Conservation (phyloP, 78 protist species). For the Guillardia theta region DNA sequence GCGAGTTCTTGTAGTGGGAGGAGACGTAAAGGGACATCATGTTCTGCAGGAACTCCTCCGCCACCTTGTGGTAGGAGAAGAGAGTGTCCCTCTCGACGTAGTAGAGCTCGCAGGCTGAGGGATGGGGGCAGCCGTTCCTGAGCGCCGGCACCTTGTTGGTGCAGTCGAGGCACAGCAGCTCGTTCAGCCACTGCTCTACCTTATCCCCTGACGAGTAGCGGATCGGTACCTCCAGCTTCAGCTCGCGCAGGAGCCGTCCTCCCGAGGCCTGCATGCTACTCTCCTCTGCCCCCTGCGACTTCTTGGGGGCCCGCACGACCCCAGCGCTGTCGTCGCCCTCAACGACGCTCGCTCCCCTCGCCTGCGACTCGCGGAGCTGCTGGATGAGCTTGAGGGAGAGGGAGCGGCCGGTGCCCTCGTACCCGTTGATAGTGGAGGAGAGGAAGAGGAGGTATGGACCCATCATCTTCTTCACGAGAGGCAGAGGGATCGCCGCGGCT, state of each 20-base stretch:
- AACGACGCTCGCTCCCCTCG: constrained; percentile 15
- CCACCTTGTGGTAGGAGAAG: constrained; percentile 92
- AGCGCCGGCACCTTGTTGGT: not conserved
- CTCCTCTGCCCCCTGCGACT: not conserved
- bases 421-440: constrained; percentile 80
- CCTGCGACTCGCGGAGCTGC: constrained; percentile 48
- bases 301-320: not conserved
- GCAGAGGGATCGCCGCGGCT: constrained; percentile 99
- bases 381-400: constrained; percentile 95
- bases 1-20: constrained; percentile 97
- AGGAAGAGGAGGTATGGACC: constrained; percentile 93
- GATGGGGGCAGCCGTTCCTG: constrained; percentile 66
- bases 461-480: constrained; percentile 77
- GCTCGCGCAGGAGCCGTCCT: constrained; percentile 56
- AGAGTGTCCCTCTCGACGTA: constrained; percentile 96
- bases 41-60: constrained; percentile 87
- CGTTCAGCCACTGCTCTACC: constrained; percentile 40
- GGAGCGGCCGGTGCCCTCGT: constrained; percentile 99
- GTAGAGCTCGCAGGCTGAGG: constrained; percentile 87
- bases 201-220: constrained; percentile 84
- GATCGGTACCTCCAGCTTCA: constrained; percentile 92
- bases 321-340: not conserved
- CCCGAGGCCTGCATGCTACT: not conserved
- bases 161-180: constrained; percentile 93
- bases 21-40: constrained; percentile 94